These are phyloP conservation scores for Alternaria ventricosa DNA, from an alignment of 2,329 filamentous ascomycete species.

Conservation along the genomic window DNA sequence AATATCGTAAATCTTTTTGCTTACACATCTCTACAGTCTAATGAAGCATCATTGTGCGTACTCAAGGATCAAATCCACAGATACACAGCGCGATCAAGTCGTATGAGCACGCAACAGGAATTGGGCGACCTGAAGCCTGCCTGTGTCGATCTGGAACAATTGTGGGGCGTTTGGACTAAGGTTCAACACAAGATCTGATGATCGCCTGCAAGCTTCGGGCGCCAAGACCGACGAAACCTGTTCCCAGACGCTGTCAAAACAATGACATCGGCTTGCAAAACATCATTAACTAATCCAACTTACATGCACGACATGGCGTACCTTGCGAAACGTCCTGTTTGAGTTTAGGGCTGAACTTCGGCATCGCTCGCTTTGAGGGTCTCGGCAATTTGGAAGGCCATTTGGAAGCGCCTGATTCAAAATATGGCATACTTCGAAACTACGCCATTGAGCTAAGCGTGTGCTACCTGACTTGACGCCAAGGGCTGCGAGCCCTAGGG, in stretches of 20 bases:
- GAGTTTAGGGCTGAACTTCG: slow-evolving; percentile 15
- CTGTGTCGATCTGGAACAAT: slow-evolving; percentile 1
- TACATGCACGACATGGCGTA: slow-evolving; percentile 9
- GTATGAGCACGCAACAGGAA: background rate
- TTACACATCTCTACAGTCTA: background rate
- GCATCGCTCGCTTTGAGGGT: slow-evolving; percentile 4
- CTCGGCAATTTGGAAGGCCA: slow-evolving; percentile 3
- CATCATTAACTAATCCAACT: slow-evolving; percentile 19
- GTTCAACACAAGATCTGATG: slow-evolving; percentile 26
- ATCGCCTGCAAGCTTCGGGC: slow-evolving; percentile 31
- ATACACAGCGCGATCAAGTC: background rate
- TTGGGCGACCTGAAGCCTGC: background rate
- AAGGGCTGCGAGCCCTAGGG: slow-evolving; percentile 3
- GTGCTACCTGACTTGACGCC: slow-evolving; percentile 5
- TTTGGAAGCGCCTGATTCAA: slow-evolving; percentile 19
- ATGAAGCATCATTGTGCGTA: background rate
- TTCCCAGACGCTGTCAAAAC: slow-evolving; percentile 44
- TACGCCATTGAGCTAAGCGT: slow-evolving; percentile 21
- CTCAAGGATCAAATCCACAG: background rate
- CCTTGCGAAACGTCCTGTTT: slow-evolving; percentile 16
- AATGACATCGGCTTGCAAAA: slow-evolving; percentile 34
- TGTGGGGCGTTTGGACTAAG: slow-evolving; percentile 15
- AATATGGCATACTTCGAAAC: slow-evolving; percentile 19
- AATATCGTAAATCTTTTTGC: background rate
- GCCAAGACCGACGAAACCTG: slow-evolving; percentile 43